Percentiles rank a stretch among this genome's conserved stretches.
Conservation (phyloP, 1,139 yeast species). For the Blastobotrys petasosporus region DNA sequence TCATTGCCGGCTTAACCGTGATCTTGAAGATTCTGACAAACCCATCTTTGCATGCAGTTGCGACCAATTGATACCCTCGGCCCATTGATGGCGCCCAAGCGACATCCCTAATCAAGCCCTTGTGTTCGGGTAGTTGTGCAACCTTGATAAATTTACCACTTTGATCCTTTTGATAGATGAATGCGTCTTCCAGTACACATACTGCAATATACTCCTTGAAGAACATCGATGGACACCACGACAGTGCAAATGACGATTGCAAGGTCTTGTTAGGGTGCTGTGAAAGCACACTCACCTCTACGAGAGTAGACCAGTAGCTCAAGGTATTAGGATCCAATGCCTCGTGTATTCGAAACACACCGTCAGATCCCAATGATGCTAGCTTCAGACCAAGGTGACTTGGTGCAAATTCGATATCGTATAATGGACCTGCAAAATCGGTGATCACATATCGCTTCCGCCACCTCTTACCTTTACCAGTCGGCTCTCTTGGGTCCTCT, state of each 20-base stretch:
- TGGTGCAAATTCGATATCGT: constrained; percentile 88
- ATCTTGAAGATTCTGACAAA: constrained; percentile 78
- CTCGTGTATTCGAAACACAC: constrained; percentile 78
- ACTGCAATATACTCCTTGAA: constrained; percentile 76
- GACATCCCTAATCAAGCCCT: constrained; percentile 80
- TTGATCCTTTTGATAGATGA: constrained; percentile 55
- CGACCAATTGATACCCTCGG: constrained; percentile 75
- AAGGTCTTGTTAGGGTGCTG: constrained; percentile 72
- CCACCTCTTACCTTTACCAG: constrained; percentile 80
- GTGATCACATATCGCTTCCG: constrained; percentile 63
- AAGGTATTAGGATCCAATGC: constrained; percentile 84
- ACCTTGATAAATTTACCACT: constrained; percentile 39
- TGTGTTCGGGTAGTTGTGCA: constrained; percentile 60
- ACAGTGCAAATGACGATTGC: constrained; percentile 79
- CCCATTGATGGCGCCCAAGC: constrained; percentile 99
- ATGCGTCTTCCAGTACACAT: constrained; percentile 83
- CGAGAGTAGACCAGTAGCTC: constrained; percentile 70
- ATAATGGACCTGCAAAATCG: constrained; percentile 83
- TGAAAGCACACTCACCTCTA: constrained; percentile 55
- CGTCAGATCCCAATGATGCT: constrained; percentile 89
- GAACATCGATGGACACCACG: constrained; percentile 92
- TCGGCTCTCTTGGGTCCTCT: constrained; percentile 74
- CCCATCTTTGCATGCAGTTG: constrained; percentile 96
- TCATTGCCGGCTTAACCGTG: constrained; percentile 37
- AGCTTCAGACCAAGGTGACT: constrained; percentile 73